Evolutionary conservation across 352 stramenopile species (phyloP).

Genomic region (Phytophthora hybrid): DNA sequence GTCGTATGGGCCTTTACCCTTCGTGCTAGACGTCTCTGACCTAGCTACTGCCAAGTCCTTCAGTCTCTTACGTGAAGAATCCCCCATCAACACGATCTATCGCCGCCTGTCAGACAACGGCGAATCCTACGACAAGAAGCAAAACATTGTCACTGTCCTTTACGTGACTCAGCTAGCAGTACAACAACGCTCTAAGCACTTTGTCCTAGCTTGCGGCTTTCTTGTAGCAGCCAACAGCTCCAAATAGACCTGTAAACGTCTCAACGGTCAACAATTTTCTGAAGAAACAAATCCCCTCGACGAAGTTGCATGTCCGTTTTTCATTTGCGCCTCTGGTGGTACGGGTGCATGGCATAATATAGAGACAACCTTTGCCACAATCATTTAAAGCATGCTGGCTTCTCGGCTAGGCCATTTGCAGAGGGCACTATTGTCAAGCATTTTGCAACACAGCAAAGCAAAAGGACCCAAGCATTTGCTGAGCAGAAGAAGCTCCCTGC

Average conservation of each 20-base stretch:
- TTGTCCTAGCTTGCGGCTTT: not conserved
- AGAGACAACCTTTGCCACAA: no score
- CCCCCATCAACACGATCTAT: not conserved
- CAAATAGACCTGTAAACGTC: slow-evolving; percentile 1
- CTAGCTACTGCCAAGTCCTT: not conserved
- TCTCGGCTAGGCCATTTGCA: no score
- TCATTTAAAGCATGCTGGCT: no score
- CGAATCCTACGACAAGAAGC: not conserved
- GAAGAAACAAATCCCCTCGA: not conserved
- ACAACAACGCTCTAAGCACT: not conserved
- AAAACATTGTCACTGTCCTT: not conserved
- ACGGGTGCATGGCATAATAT: not conserved
- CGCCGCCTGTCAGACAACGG: not conserved
- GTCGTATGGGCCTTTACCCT: not conserved
- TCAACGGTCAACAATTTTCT: slow-evolving; percentile 25
- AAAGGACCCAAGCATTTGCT: not conserved
- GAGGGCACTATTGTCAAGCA: no score
- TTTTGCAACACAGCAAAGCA: not conserved
- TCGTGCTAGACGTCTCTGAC: not conserved
- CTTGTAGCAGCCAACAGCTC: not conserved
- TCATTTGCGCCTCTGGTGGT: slow-evolving; percentile 5
- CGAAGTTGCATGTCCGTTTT: slow-evolving; percentile 9
- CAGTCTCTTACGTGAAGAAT: not conserved
- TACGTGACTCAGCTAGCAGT: not conserved
- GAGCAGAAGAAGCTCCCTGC: slow-evolving; percentile 6